A percentile compares a stretch with the other conserved stretches of the same genome.
Conservation (phyloP, 2,329 filamentous ascomycete genomes). For the Pyrenochaeta sp. region DNA sequence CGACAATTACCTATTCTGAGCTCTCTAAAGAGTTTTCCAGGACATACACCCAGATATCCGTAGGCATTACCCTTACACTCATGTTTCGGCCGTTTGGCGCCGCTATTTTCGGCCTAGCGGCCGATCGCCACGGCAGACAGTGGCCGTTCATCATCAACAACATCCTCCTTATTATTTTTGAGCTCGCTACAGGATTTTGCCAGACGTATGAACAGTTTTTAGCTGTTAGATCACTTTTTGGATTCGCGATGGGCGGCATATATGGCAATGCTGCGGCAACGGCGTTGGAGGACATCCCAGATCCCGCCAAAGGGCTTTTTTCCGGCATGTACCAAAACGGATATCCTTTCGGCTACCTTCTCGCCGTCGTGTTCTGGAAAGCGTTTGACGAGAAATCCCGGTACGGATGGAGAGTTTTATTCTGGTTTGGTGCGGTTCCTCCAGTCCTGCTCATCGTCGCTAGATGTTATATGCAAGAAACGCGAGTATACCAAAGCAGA, state of each 20-base stretch:
- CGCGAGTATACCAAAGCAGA: constrained; percentile 72
- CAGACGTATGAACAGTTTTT: constrained; percentile 67
- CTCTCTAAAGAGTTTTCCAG: constrained; percentile 63
- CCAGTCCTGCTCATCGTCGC: constrained; percentile 83
- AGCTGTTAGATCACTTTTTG: constrained; percentile 67
- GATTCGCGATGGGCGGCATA: constrained; percentile 70
- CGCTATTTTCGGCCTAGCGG: constrained; percentile 63
- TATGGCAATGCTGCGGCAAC: constrained; percentile 70
- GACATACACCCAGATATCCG: constrained; percentile 66
- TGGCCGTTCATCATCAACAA: constrained; percentile 69
- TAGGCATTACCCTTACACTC: constrained; percentile 59
- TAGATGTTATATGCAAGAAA: constrained; percentile 81
- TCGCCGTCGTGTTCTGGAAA: constrained; percentile 64
- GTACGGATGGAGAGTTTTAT: constrained; percentile 84
- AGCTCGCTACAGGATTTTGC: constrained; percentile 68
- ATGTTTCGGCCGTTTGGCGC: constrained; percentile 69
- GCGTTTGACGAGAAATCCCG: constrained; percentile 78
- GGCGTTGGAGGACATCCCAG: constrained; percentile 69
- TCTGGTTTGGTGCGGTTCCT: constrained; percentile 86
- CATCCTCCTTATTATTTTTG: constrained; percentile 67
- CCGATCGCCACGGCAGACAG: constrained; percentile 65
- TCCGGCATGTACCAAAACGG: constrained; percentile 71
- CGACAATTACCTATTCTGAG: constrained; percentile 64
- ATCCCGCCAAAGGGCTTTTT: constrained; percentile 65
- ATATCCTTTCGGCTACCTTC: constrained; percentile 71